Base-by-base conservation (phyloP, 176 grass and related monocot genomes). In the Aegilops bicornis region DNA sequence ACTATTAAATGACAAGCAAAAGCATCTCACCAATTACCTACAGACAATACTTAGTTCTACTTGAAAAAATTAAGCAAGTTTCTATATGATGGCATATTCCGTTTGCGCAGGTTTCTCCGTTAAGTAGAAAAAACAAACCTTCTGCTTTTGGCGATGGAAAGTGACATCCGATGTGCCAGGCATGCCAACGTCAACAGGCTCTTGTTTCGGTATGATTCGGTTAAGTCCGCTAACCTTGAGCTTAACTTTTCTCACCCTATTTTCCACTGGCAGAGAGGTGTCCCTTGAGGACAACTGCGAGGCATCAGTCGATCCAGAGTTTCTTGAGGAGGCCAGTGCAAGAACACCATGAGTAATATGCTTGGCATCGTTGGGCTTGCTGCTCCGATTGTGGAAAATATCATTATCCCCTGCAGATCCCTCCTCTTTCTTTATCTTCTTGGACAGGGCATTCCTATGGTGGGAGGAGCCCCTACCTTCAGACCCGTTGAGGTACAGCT, bases 141-240 rank as follows among this genome's bases (percentile, higher is more conserved):
- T 95, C 30, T 91, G 75, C 83, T 89, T 95, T 56, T 88, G 77
- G 30, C 71, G 77, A 24, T 90, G 77, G 52, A 27, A 81, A 72
- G 83, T 79, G 64, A 73, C 83, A 64, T 88, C 89, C 1, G 10
- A 85, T 7, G 23, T 63, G 48, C 61, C 69, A 67, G 61, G 61
- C 10, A 37, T 42, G 36, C 79, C 86, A 58, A 66, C 64, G 9
- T 83, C 79, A 60, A 52, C 88, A 0, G 35, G 69, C 43, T 92
- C 92, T 39, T 64, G 67, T 73, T 93, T 95, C 3, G 91, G 91
- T 54, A 88, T 62, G 14, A 87, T 89, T 20, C 87, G 89, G 24
- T 82, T 95, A 54, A 97, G 80, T 68, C 92, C 95, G 42, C 89
- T 89, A 82, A 98, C 85, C 80, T 95, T 98, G 42, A 98, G 86